Evolutionary conservation across 2,329 filamentous ascomycete species (phyloP), one percentile per base, ranked within the genome.

Genomic region (Colletotrichum salicis): DNA sequence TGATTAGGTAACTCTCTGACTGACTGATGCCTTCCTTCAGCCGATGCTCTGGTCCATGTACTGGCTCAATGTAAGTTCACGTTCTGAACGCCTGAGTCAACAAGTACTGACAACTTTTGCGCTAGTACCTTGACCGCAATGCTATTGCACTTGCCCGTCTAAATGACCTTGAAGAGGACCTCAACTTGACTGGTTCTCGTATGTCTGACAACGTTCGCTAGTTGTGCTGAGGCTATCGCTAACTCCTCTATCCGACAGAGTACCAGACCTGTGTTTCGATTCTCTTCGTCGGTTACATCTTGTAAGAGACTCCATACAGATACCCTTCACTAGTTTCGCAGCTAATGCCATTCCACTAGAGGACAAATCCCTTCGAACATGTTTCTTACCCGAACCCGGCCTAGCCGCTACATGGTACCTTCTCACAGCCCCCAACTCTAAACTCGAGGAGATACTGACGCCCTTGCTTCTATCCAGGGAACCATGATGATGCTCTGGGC

Each of bases 221-320:
- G 1, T 4, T 2, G 11, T 7, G 15, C 15, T 5, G 12, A 35
- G 10, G 1, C 10, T 13, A 2, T 48, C 41, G 15, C 63, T 48
- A 37, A 67, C 5, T 15, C 10, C 3, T 2, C 10, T 2, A 2
- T 7, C 10, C 6, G 7, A 71, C 68, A 2, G 77, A 81, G 67
- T 81, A 81, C 52, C 79, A 82, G 64, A 80, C 79, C 0, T 80
- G 79, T 48, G 79, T 81, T 22, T 81, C 80, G 0, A 79, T 82
- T 41, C 76, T 82, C 0, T 82, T 80, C 31, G 78, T 80, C 19
- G 79, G 76, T 15, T 77, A 77, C 41, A 75, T 77, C 5, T 45
- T 77, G 70, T 70, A 56, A 51, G 27, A 29, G 27, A 29, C 27
- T 29, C 27, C 27, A 29, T 29, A 29, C 27, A 29, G 27, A 29